Conservation (phyloP, 2,329 filamentous ascomycete species). For the Colletotrichum filicis region DNA sequence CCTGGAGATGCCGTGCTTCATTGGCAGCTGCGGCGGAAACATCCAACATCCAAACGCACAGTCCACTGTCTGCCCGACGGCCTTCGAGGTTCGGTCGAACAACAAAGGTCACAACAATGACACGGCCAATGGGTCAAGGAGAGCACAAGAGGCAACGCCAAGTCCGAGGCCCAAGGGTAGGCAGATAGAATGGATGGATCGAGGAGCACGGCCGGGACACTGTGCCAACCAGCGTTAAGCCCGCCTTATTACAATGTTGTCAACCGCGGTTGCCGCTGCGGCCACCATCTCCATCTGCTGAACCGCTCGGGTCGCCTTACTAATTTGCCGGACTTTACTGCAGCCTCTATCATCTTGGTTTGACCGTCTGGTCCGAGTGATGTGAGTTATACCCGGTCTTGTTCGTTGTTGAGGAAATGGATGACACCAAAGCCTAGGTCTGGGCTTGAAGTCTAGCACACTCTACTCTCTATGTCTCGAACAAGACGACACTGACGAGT, state of each 20-base stretch:
- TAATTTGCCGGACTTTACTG: not conserved
- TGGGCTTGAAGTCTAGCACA: not conserved
- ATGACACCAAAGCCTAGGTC: not conserved
- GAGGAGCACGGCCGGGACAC: constrained; percentile 29
- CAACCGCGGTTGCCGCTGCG: constrained; percentile 27
- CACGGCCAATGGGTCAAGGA: constrained; percentile 6
- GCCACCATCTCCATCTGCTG: constrained; percentile 1
- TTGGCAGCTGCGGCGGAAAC: not conserved
- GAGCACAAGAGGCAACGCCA: not conserved
- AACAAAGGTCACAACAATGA: constrained; percentile 26
- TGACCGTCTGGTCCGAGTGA: constrained; percentile 8
- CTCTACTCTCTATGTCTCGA: not conserved
- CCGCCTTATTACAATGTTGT: constrained; percentile 1
- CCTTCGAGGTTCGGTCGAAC: constrained; percentile 4
- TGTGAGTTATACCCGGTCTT: not conserved
- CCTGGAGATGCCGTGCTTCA: not conserved
- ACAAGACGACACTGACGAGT: not conserved
- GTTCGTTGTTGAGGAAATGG: constrained; percentile 12
- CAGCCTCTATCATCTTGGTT: not conserved
- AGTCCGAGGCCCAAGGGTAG: constrained; percentile 27
- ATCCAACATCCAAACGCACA: not conserved
- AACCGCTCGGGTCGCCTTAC: constrained; percentile 10
- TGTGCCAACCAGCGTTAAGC: constrained; percentile 14
- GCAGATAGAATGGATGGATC: constrained; percentile 19
- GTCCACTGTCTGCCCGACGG: not conserved